These are phyloP conservation scores for Globisporangium splendens DNA, from an alignment of 352 stramenopile species.

Conservation along the genomic window DNA sequence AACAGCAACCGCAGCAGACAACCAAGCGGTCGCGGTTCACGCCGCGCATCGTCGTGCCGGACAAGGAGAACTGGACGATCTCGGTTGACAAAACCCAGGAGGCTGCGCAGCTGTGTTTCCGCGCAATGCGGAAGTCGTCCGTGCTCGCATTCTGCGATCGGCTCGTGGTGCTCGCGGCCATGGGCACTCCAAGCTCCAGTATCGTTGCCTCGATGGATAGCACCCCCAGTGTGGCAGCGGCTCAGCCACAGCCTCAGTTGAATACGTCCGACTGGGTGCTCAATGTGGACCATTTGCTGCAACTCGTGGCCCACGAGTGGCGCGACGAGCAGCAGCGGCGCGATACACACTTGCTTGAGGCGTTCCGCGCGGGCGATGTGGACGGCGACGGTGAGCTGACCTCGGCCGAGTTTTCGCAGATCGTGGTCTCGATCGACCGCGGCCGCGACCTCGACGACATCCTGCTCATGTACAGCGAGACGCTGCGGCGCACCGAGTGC, in stretches of 20 bases:
- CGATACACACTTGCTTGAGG: slow-evolving; percentile 60
- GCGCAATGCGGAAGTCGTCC: slow-evolving; percentile 62
- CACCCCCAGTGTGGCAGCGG: slow-evolving; percentile 3
- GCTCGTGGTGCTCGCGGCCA: slow-evolving; percentile 37
- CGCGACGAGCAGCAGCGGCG: slow-evolving; percentile 58
- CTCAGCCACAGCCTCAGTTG: neutral
- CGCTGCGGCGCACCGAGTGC: slow-evolving; percentile 54
- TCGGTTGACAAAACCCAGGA: slow-evolving; percentile 61
- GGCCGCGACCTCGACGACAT: slow-evolving; percentile 61
- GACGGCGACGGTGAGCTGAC: slow-evolving; percentile 78
- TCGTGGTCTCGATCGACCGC: slow-evolving; percentile 74
- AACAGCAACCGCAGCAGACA: slow-evolving; percentile 4
- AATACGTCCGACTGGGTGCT: slow-evolving; percentile 25
- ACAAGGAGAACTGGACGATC: slow-evolving; percentile 70
- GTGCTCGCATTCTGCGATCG: slow-evolving; percentile 63
- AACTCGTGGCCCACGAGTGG: slow-evolving; percentile 70
- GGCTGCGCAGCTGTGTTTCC: slow-evolving; percentile 60
- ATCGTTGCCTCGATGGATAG: neutral
- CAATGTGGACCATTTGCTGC: slow-evolving; percentile 70
- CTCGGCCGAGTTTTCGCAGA: slow-evolving; percentile 73
- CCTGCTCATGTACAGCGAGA: slow-evolving; percentile 81
- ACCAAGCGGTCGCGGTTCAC: slow-evolving; percentile 46
- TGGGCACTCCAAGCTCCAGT: slow-evolving; percentile 32
- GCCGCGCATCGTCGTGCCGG: slow-evolving; percentile 48
- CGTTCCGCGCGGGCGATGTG: slow-evolving; percentile 74